Conservation (phyloP, 495 filamentous ascomycete genomes). For the Hypoxylon rickii region DNA sequence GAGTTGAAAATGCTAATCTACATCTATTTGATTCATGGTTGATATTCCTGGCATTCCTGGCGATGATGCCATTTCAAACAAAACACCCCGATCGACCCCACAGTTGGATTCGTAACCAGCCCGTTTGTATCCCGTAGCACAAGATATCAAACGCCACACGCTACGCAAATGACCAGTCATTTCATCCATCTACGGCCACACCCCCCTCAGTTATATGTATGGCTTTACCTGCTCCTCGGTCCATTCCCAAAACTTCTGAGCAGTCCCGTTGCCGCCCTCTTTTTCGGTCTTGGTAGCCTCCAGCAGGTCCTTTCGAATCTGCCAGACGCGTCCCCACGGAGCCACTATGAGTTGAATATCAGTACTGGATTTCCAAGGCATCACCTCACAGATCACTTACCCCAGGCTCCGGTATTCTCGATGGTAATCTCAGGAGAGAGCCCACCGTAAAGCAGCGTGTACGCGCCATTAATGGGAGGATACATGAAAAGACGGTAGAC, state of each 20-base stretch:
- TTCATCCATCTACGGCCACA: no score
- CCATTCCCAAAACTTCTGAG: constrained; percentile 48
- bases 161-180: no score
- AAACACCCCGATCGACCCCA: no score
- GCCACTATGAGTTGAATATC: constrained; percentile 27
- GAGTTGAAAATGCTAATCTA: no score
- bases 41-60: no score
- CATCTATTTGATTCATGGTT: no score
- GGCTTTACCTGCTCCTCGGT: constrained; percentile 44
- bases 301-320: constrained; percentile 39
- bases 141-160: no score
- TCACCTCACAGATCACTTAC: constrained; percentile 14
- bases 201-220: constrained; percentile 2
- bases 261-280: constrained; percentile 43
- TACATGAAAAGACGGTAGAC: constrained; percentile 30
- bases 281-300: constrained; percentile 30
- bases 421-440: constrained; percentile 45
- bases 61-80: no score
- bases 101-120: no score
- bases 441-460: constrained; percentile 49
- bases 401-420: constrained; percentile 34
- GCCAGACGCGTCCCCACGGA: constrained; percentile 37
- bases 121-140: no score
- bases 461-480: constrained; percentile 45
- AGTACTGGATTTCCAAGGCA: not conserved